These are phyloP conservation scores for Boletus subparvulus DNA, from an alignment of 768 basidiomycete species.

Conservation along the genomic window DNA sequence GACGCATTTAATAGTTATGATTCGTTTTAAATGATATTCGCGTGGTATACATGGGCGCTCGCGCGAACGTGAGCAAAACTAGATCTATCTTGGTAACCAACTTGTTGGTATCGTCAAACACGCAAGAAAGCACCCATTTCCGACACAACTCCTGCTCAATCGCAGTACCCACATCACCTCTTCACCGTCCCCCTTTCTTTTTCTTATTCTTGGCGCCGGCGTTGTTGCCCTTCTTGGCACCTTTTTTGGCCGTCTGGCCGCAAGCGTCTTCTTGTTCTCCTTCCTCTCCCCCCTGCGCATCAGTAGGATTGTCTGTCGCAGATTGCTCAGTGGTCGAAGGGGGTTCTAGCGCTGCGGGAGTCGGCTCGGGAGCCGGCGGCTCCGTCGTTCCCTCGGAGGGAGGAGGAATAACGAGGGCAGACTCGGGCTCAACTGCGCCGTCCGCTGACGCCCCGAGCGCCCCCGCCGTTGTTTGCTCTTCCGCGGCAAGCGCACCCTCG, in stretches of 20 bases:
- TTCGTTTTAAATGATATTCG: not conserved
- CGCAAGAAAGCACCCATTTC: not conserved
- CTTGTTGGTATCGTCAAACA: not conserved
- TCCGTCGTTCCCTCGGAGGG: not conserved
- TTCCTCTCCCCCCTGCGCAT: slow-evolving; percentile 1
- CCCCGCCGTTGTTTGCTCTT: not conserved
- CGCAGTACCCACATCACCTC: slow-evolving; percentile 3
- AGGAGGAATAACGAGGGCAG: not conserved
- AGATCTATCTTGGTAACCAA: not conserved
- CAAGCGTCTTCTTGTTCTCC: slow-evolving; percentile 6
- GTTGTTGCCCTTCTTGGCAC: not conserved
- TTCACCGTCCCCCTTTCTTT: slow-evolving; percentile 8
- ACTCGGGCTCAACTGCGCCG: not conserved
- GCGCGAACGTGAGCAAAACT: not conserved
- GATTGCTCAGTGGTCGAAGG: slow-evolving; percentile 2
- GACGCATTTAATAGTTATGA: not conserved
- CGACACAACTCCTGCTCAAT: not conserved
- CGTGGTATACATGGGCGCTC: not conserved
- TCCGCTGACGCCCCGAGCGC: not conserved
- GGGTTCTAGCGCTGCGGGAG: not conserved
- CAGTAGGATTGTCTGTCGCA: slow-evolving; percentile 12
- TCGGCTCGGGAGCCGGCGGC: not conserved
- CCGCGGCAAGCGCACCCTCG: not conserved
- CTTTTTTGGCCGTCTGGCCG: not conserved
- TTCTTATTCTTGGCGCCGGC: slow-evolving; percentile 5